Conservation (phyloP, 495 filamentous ascomycete genomes). For the Daldinia grandis region DNA sequence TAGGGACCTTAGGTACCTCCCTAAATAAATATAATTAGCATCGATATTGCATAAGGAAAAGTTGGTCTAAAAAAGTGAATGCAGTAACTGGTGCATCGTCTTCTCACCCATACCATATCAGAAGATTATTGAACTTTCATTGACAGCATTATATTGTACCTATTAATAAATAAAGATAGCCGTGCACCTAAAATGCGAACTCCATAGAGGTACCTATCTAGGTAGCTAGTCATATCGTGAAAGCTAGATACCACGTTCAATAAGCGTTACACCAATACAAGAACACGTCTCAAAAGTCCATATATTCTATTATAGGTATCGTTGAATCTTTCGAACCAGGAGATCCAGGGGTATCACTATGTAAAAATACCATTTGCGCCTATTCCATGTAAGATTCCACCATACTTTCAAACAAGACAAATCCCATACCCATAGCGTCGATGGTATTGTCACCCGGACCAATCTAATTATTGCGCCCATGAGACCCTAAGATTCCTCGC, state of each 20-base stretch:
- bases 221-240: no score
- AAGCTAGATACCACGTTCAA: no score
- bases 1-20: background rate
- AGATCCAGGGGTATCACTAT: slow-evolving; percentile 34
- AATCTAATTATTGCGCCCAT: slow-evolving; percentile 38
- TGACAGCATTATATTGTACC: no score
- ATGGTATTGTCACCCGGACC: slow-evolving; percentile 4
- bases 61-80: background rate
- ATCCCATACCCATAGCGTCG: slow-evolving; percentile 16
- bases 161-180: no score
- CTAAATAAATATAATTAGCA: background rate
- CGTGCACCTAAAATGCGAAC: no score
- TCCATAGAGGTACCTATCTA: no score
- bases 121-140: no score
- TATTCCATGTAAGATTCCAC: slow-evolving; percentile 29
- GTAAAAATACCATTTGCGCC: slow-evolving; percentile 17
- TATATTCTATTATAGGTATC: slow-evolving; percentile 28
- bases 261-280: background rate
- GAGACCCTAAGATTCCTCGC: slow-evolving; percentile 45
- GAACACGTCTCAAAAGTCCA: slow-evolving; percentile 5
- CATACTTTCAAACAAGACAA: slow-evolving; percentile 1
- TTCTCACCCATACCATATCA: no score
- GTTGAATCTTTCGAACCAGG: slow-evolving; percentile 3
- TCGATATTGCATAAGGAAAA: slow-evolving; percentile 14
- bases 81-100: background rate